These are phyloP conservation scores for Diaporthe capsici DNA, from an alignment of 2,329 filamentous ascomycete species.

Conservation along the genomic window DNA sequence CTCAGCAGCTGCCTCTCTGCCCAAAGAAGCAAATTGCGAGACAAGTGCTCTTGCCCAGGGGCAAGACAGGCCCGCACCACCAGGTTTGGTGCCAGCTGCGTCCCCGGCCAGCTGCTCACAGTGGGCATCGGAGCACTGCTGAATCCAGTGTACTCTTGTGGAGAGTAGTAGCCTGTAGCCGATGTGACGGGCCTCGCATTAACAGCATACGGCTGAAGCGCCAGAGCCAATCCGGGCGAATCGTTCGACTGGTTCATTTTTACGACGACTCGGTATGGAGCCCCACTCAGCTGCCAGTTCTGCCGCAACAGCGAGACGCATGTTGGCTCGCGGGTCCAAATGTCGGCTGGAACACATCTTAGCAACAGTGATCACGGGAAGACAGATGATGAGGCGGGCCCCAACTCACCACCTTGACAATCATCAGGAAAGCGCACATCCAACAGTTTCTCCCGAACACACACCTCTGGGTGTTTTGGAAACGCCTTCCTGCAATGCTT, in stretches of 20 bases:
- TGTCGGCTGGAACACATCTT: constrained; percentile 1
- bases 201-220: constrained; percentile 15
- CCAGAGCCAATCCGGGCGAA: neutral
- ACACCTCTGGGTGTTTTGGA: constrained; percentile 26
- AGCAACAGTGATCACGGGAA: neutral
- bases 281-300: neutral
- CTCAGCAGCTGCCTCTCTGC: constrained; percentile 28
- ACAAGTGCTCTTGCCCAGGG: neutral
- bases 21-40: constrained; percentile 6
- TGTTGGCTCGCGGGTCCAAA: constrained; percentile 19
- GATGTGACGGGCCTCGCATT: neutral
- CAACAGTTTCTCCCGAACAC: constrained; percentile 29
- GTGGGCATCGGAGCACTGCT: neutral
- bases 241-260: neutral
- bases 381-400: neutral
- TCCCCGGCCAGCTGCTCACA: neutral
- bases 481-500: constrained; percentile 26
- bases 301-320: neutral
- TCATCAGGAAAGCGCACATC: constrained; percentile 24
- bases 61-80: neutral
- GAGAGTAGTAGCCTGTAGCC: neutral
- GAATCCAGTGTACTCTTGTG: neutral
- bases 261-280: neutral
- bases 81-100: neutral
- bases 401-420: constrained; percentile 11